phyloP scores from a whole-genome alignment of 2,329 filamentous ascomycete species.

The Colletotrichum trifolii region DNA sequence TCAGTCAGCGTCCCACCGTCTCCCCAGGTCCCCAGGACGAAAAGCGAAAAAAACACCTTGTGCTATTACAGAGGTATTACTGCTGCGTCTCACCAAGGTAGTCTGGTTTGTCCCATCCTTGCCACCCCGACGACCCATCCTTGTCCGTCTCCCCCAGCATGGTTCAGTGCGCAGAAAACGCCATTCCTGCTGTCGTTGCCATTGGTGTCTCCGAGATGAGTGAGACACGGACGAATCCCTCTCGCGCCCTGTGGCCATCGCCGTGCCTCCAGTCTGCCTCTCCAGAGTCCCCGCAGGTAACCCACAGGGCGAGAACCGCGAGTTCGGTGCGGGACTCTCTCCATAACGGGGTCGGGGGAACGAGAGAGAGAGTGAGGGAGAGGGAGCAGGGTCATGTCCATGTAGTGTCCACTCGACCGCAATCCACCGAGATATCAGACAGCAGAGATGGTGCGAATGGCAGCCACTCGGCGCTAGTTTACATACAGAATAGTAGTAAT shows the following conservation, averaged over 20 bases:
- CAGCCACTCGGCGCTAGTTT: constrained; percentile 5
- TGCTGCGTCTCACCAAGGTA: too few relatives aligned
- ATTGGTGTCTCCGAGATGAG: background rate
- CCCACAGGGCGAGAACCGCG: background rate
- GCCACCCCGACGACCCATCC: too few relatives aligned
- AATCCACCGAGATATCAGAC: constrained; percentile 21
- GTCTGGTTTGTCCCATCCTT: too few relatives aligned
- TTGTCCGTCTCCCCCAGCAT: too few relatives aligned
- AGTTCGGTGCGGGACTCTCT: constrained; percentile 17
- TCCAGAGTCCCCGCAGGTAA: constrained; percentile 2
- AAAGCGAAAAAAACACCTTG: too few relatives aligned
- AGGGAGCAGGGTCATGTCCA: background rate
- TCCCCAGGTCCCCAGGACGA: too few relatives aligned
- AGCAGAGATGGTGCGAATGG: background rate
- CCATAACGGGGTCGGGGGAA: constrained; percentile 5
- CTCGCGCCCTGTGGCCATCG: background rate
- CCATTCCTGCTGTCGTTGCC: too few relatives aligned
- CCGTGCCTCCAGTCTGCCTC: constrained; percentile 9
- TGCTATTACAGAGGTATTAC: too few relatives aligned
- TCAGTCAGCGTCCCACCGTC: too few relatives aligned
- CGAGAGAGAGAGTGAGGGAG: background rate
- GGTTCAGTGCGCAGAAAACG: too few relatives aligned
- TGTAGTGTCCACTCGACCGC: background rate
- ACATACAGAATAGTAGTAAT: background rate
- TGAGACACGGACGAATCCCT: constrained; percentile 4